These are phyloP conservation scores for Talaromyces wortmannii DNA, from an alignment of 495 filamentous ascomycete genomes.

Conservation along the genomic window DNA sequence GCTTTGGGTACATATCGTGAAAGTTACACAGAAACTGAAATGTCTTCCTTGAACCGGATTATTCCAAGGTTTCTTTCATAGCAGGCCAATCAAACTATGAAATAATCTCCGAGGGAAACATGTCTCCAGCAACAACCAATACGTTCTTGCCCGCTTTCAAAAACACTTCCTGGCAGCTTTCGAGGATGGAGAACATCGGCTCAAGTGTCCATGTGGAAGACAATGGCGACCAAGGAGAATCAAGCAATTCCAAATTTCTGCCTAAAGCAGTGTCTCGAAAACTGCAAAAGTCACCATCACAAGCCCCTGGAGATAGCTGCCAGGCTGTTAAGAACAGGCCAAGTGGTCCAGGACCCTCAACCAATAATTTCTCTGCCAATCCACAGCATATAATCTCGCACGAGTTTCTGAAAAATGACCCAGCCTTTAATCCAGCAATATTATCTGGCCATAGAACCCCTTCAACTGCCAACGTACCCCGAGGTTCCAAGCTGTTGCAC, in stretches of 20 bases:
- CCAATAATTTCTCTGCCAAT: not conserved
- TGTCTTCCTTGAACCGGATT: too few species aligned
- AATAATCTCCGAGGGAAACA: too few species aligned
- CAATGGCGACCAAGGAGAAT: not conserved
- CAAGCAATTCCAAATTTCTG: not conserved
- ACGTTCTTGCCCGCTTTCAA: not conserved
- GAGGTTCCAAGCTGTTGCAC: slow-evolving; percentile 7
- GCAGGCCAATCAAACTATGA: too few species aligned
- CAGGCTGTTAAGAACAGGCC: not conserved
- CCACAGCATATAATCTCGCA: not conserved
- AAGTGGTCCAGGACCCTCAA: not conserved
- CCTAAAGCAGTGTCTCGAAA: not conserved
- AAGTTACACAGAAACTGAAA: too few species aligned
- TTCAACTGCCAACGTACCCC: slow-evolving; percentile 4
- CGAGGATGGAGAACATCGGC: not conserved
- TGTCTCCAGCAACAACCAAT: not conserved
- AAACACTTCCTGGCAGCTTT: not conserved
- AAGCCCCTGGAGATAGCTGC: not conserved
- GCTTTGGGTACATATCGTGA: too few species aligned
- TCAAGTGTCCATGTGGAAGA: not conserved
- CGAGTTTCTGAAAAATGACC: slow-evolving; percentile 9
- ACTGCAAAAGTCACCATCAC: not conserved
- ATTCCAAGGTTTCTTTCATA: too few species aligned
- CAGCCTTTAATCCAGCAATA: slow-evolving; percentile 16
- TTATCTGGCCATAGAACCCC: slow-evolving; percentile 6